phyloP scores from a whole-genome alignment of 495 filamentous ascomycete species.

The Hyaloscypha bicolor region DNA sequence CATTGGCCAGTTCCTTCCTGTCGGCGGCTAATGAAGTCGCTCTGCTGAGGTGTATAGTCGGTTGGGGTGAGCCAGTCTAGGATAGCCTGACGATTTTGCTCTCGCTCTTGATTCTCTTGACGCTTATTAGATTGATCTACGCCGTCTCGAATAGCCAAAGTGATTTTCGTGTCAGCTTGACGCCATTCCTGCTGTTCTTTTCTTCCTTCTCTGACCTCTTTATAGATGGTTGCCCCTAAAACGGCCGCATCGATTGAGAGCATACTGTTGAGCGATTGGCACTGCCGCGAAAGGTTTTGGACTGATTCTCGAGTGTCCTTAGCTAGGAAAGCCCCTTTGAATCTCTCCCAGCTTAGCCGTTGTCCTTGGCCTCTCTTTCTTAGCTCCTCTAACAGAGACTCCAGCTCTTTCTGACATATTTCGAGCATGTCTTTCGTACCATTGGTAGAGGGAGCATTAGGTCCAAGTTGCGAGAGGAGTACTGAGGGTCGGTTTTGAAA shows the following conservation, averaged over 20 bases:
- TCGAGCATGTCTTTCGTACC: slow-evolving; percentile 20
- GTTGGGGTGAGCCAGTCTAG: slow-evolving; percentile 12
- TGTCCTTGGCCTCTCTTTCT: slow-evolving; percentile 25
- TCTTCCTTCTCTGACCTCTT: slow-evolving; percentile 24
- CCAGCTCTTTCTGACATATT: slow-evolving; percentile 17
- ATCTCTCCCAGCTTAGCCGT: slow-evolving; percentile 25
- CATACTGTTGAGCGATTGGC: slow-evolving; percentile 23
- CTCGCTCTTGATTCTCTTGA: slow-evolving; percentile 24
- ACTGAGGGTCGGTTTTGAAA: slow-evolving; percentile 28
- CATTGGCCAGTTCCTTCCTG: slow-evolving; percentile 15
- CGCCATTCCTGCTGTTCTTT: slow-evolving; percentile 21
- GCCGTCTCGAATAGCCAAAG: slow-evolving; percentile 36
- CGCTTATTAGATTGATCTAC: slow-evolving; percentile 39
- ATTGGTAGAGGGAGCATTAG: slow-evolving; percentile 12
- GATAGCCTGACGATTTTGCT: slow-evolving; percentile 13
- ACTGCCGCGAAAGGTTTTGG: slow-evolving; percentile 28
- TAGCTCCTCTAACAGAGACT: slow-evolving; percentile 23
- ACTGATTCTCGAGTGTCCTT: slow-evolving; percentile 26
- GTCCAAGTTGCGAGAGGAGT: slow-evolving; percentile 28
- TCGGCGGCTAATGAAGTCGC: slow-evolving; percentile 8
- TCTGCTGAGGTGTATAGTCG: slow-evolving; percentile 7
- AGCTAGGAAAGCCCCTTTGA: slow-evolving; percentile 27
- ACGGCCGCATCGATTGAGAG: slow-evolving; percentile 26
- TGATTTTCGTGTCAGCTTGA: background rate
- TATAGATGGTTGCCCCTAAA: slow-evolving; percentile 3